phyloP scores from a whole-genome alignment of 805 yeast species.

The Kuraishia piskuri region DNA sequence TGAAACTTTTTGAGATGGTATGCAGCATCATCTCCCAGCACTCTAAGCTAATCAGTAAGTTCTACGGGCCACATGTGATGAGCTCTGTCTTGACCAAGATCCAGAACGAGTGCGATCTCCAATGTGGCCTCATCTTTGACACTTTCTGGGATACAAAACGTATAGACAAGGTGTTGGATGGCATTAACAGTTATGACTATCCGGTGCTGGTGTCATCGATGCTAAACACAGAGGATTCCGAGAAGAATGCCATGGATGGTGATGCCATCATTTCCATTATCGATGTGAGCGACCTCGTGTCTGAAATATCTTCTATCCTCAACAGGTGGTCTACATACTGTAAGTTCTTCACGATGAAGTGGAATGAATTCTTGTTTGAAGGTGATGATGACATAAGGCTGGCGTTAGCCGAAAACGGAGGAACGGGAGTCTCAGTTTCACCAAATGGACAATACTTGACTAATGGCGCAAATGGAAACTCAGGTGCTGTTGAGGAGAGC shows the following conservation, averaged over 20 bases:
- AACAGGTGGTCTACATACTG: conserved; percentile 82
- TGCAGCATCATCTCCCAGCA: conserved; percentile 84
- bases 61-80: conserved; percentile 64
- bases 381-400: conserved; percentile 9
- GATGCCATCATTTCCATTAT: conserved; percentile 37
- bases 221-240: conserved; percentile 18
- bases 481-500: conserved; percentile 1
- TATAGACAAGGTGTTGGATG: conserved; percentile 45
- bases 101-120: conserved; percentile 88
- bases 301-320: conserved; percentile 68
- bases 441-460: not conserved
- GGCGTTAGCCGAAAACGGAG: not conserved
- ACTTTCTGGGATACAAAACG: conserved; percentile 72
- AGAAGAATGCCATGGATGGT: conserved; percentile 21
- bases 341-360: conserved; percentile 61
- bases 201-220: conserved; percentile 32
- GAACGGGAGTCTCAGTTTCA: no score
- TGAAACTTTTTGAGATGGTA: conserved; percentile 73
- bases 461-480: not conserved
- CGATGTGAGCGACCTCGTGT: conserved; percentile 55
- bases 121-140: conserved; percentile 80
- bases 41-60: conserved; percentile 62
- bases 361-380: conserved; percentile 36
- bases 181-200: conserved; percentile 45
- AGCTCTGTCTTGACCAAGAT: conserved; percentile 60